Evolutionary conservation across 768 basidiomycete species (phyloP), one percentile per base, ranked within the genome.

Genomic region (Rhizopogon vulgaris): DNA sequence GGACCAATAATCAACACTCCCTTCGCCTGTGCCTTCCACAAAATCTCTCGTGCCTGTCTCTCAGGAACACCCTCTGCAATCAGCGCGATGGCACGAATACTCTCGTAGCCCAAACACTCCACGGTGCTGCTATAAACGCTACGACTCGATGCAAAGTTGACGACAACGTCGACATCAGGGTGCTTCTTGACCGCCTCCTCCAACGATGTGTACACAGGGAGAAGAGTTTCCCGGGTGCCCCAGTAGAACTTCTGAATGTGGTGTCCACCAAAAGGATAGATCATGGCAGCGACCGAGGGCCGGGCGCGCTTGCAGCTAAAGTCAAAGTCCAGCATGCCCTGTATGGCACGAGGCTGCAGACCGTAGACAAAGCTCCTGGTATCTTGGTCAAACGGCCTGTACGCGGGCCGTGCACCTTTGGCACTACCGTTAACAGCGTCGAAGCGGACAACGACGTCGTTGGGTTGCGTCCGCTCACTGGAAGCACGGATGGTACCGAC

Each of bases 171-270:
- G 53, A 90, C 94, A 61, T 99, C 95, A 27, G 88, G 81, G 74
- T 97, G 95, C 78, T 97, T 99, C 71, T 82, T 78, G 58, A 87
- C 83, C 12, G 95, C 95, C 65, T 97, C 95, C 49, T 82, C 82
- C 59, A 96, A 78, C 51, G 83, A 83, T 17, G 94, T 95, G 78
- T 96, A 99, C 39, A 99, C 95, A 47, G 96, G 96, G 36, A 99
- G 84, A 42, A 99, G 86, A 3, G 95, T 95, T 78, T 98, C 96
- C 77, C 91, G 93, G 38, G 96, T 98, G 51, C 96, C 96, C 96
- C 96, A 98, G 81, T 99, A 98, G 83, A 99, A 97, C 78, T 99
- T 99, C 76, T 99, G 96, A 71, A 97, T 96, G 75, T 98, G 96
- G 75, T 98, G 95, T 18, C 95, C 95, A 65, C 95, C 96, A 72